Base-by-base conservation (phyloP, 768 basidiomycete species). In the Piloderma croceum region DNA sequence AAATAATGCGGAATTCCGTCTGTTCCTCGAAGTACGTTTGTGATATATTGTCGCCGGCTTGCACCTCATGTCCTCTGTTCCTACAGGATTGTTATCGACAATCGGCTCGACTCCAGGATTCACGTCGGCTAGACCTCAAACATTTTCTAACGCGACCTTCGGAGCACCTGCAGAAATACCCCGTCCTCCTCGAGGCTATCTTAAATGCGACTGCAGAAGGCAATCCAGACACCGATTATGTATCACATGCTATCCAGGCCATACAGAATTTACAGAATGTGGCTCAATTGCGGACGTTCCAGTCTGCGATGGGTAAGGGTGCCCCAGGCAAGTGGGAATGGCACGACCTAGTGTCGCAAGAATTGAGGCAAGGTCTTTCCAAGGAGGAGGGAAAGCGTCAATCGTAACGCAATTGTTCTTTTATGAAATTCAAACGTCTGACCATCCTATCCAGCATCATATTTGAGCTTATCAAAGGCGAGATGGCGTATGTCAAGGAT, bases 401-500 rank as follows among this genome's bases (percentile, higher is more conserved):
- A 63, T 74, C 81, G 90, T 92, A 58, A 61, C 87, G 62, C 27
- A 3, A 13, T 18, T 12, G 7, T 44, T 18, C 39, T 24, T 29
- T 36, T 41, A 29, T 33, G 13, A 12, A 9, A 9, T 13, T 41
- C 38, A 25, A 23, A 38, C 33, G 3, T 18, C 42, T 17, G 42
- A 45, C 23, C 12, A 9, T n/a, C 0, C 17, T 43, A 32, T 24
- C 25, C 48, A 91, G 90, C 32, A 81, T 91, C 52, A 91, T 94
- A 37, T 96, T 93, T 53, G 91, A 96, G 66, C 61, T 94, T 46
- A 94, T 96, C 60, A 89, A 94, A 60, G 87, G 88, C 47, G 91
- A 96, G 60, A 94, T 94, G 90, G 79, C 81, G 20, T 96, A 93
- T 55, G 91, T 94, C 20, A 87, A 82, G 51, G 91, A 96, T 68